These are phyloP conservation scores for Sporobolomyces roseus DNA, from an alignment of 768 basidiomycete genomes.

Conservation along the genomic window DNA sequence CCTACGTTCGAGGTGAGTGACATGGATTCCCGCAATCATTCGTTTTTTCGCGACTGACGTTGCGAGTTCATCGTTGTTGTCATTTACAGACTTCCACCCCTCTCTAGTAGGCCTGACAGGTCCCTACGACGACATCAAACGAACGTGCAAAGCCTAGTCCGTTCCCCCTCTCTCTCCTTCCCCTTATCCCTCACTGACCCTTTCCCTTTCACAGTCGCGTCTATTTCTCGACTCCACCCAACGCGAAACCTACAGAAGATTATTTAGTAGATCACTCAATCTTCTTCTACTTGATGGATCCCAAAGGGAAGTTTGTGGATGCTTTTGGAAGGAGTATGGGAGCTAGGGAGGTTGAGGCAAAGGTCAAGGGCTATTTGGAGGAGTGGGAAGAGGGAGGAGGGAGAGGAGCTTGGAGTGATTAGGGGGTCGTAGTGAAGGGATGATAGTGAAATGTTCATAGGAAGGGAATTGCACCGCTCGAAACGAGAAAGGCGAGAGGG, in stretches of 20 bases:
- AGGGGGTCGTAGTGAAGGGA: neutral
- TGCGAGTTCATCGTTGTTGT: neutral
- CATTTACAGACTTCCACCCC: conserved; percentile 77
- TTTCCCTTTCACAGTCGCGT: conserved; percentile 57
- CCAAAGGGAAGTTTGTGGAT: conserved; percentile 85
- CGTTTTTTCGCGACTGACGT: neutral
- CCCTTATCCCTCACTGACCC: neutral
- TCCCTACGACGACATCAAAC: conserved; percentile 75
- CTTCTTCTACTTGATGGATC: conserved; percentile 92
- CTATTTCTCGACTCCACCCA: conserved; percentile 87
- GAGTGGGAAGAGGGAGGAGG: conserved; percentile 46
- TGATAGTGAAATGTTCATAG: neutral
- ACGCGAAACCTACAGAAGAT: conserved; percentile 74
- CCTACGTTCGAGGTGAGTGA: conserved; percentile 50
- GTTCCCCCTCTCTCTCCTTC: neutral
- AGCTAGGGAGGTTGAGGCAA: conserved; percentile 60
- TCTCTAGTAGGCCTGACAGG: conserved; percentile 84
- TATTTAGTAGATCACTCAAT: conserved; percentile 78
- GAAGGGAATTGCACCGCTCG: neutral
- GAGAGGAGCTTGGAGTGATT: conserved; percentile 30
- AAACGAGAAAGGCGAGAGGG: too few species aligned
- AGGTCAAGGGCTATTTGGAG: conserved; percentile 50
- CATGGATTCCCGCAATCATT: neutral
- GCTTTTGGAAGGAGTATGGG: conserved; percentile 85
- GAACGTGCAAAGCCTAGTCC: conserved; percentile 78